These are phyloP conservation scores for Carex sylvatica DNA, from an alignment of 202 grass and related monocot genomes.

Conservation along the genomic window DNA sequence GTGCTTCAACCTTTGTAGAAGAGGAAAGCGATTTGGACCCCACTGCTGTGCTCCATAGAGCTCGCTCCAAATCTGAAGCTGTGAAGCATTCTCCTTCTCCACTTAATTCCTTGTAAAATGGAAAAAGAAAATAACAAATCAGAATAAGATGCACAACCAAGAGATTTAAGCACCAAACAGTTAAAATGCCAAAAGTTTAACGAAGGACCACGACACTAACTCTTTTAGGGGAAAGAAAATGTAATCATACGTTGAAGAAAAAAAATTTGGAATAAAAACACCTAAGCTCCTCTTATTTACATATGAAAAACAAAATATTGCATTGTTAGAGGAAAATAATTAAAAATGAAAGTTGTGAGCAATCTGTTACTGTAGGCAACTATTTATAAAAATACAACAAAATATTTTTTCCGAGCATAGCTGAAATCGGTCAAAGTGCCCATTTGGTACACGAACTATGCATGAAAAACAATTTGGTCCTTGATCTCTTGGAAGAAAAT, in stretches of 20 bases:
- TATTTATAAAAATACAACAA: not conserved
- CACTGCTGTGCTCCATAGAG: conserved; percentile 68
- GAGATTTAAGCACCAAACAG: not conserved
- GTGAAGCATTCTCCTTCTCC: conserved; percentile 56
- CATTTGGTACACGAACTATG: not conserved
- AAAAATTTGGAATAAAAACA: too few relatives aligned
- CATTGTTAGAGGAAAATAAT: not conserved
- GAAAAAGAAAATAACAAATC: conserved; percentile 20
- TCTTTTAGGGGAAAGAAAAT: too few relatives aligned
- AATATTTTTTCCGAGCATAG: too few relatives aligned
- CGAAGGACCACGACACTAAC: not conserved
- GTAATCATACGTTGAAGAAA: not conserved
- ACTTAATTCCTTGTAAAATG: conserved; percentile 63
- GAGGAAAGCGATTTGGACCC: conserved; percentile 35
- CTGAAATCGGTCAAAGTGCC: not conserved
- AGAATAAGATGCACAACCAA: not conserved
- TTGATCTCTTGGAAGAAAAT: not conserved
- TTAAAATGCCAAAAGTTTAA: not conserved
- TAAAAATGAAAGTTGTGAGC: not conserved
- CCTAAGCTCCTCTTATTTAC: too few relatives aligned
- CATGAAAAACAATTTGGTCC: not conserved
- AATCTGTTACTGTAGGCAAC: not conserved
- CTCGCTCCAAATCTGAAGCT: conserved; percentile 62
- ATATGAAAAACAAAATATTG: not conserved
- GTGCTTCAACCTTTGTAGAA: conserved; percentile 15